Evolutionary conservation across 2,329 filamentous ascomycete genomes (phyloP), one percentile per base, ranked within the genome.

Genomic region (Microsporum canis): DNA sequence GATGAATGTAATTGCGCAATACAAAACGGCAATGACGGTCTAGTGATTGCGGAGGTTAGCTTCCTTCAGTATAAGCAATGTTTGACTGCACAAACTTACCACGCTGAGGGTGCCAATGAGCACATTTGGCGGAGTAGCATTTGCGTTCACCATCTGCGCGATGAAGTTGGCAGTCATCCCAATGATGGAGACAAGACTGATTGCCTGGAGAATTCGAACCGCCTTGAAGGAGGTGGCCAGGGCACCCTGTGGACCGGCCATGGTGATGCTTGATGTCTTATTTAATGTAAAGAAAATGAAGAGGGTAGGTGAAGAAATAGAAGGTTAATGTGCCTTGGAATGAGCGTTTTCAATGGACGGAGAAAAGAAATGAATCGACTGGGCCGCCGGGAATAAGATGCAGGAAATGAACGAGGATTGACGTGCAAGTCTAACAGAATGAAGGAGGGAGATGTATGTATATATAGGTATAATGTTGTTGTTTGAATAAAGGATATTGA

Each of bases 121-220:
- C 55, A 91, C 84, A 58, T 83, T 78, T 0, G 90, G 88, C 0
- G 88, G 84, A 34, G 82, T 79, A 60, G 86, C 82, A 64, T 85
- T 81, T 27, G 79, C 82, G 49, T 79, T 77, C 51, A 89, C 83
- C 71, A 95, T 90, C 67, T 88, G 81, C 29, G 85, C 80, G 68
- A 95, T 86, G 74, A 96, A 95, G 74, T 91, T 90, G 69, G 87
- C 84, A 0, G 85, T 85, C 72, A 96, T 83, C 53, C 90, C 89
- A 65, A 95, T 87, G 66, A 94, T 84, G 62, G 85, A 79, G 62
- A 94, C 79, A 70, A 96, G 86, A 31, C 83, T 84, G 64, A 88
- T 75, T 63, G 84, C 80, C 71, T 95, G 86, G 66, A 91, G 79
- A 62, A 81, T 79, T 56, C 91, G 86, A 66, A 87, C 82, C 66